Evolutionary conservation across 1,139 yeast genomes (phyloP), one percentile per base, ranked within the genome.

Genomic region (Geotrichum fermentans): DNA sequence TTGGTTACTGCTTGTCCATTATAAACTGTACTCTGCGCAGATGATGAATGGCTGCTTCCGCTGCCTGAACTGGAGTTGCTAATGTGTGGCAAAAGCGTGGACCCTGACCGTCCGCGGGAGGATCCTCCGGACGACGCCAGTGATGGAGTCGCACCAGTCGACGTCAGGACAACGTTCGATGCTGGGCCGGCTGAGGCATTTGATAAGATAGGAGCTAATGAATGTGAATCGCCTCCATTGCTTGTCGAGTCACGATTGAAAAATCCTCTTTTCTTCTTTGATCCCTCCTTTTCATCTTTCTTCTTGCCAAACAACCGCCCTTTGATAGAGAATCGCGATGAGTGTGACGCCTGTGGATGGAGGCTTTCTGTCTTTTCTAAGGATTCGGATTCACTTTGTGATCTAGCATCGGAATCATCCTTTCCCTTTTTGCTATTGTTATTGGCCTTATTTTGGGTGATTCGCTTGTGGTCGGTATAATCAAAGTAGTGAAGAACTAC

Each of bases 401-500:
- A n/a, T n/a, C n/a, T n/a, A 10, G 10, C 28, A 24, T 6, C 10
- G 28, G 28, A 24, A 10, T 24, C 28, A 10, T 6, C 28, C 8
- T 24, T 6, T 24, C 13, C 6, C 41, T 28, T 26, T 13, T 17
- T 34, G 13, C 20, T 16, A 10, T 20, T 4, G 26, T 13, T 3
- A 18, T n/a, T 42, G 17, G 32, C 14, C 36, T 30, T 30, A 11
- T 21, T 8, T 39, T 29, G 11, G 30, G 46, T 29, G 13, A 40
- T 29, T 1, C 45, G 43, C 8, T 21, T 26, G n/a, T 44, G 43
- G 32, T 48, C 48, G 47, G 40, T 44, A 32, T 42, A 48, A 29
- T 48, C 51, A 40, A 44, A 48, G 43, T 36, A 48, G 22, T 48
- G 51, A 20, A 48, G 20, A 16, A 48, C 30, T 20, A 33, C 28